phyloP scores from a whole-genome alignment of 2,329 filamentous ascomycete species.

The Xylariaceae sp. region DNA sequence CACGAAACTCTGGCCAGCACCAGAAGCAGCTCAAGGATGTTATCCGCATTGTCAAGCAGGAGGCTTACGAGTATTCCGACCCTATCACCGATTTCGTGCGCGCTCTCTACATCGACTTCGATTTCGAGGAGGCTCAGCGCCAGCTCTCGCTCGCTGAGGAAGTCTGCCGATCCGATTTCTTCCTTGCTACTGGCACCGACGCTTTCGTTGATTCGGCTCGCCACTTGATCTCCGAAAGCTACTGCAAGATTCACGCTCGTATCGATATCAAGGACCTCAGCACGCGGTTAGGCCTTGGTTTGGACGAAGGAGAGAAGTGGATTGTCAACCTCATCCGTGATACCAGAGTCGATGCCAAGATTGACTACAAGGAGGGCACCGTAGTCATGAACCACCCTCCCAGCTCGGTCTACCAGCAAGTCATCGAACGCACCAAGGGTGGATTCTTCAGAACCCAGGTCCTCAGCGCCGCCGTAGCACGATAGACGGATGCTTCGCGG shows the following conservation, averaged over 20 bases:
- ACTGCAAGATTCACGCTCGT: slow-evolving; percentile 99
- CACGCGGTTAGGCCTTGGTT: slow-evolving; percentile 80
- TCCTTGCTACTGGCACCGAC: slow-evolving; percentile 79
- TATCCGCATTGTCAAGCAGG: slow-evolving; percentile 90
- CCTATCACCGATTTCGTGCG: slow-evolving; percentile 95
- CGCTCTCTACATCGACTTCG: slow-evolving; percentile 90
- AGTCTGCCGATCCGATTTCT: slow-evolving; percentile 90
- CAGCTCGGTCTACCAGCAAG: slow-evolving; percentile 97
- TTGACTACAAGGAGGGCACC: slow-evolving; percentile 97
- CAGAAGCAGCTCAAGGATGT: slow-evolving; percentile 99
- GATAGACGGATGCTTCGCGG: slow-evolving; percentile 34
- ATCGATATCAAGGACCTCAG: slow-evolving; percentile 98
- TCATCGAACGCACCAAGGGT: slow-evolving; percentile 98
- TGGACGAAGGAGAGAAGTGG: slow-evolving; percentile 99
- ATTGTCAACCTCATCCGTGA: slow-evolving; percentile 99
- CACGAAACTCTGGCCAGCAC: slow-evolving; percentile 78
- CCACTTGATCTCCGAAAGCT: slow-evolving; percentile 96
- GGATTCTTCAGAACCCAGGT: slow-evolving; percentile 98
- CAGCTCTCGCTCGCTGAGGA: slow-evolving; percentile 83
- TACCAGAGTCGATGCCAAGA: slow-evolving; percentile 96
- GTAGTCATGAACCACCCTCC: slow-evolving; percentile 99
- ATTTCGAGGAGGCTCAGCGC: slow-evolving; percentile 93
- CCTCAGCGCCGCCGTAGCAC: slow-evolving; percentile 62
- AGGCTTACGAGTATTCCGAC: slow-evolving; percentile 95
- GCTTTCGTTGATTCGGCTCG: slow-evolving; percentile 89